Evolutionary conservation across 192 early-diverging fungal species (phyloP).

Genomic region (Backusella australiensis): DNA sequence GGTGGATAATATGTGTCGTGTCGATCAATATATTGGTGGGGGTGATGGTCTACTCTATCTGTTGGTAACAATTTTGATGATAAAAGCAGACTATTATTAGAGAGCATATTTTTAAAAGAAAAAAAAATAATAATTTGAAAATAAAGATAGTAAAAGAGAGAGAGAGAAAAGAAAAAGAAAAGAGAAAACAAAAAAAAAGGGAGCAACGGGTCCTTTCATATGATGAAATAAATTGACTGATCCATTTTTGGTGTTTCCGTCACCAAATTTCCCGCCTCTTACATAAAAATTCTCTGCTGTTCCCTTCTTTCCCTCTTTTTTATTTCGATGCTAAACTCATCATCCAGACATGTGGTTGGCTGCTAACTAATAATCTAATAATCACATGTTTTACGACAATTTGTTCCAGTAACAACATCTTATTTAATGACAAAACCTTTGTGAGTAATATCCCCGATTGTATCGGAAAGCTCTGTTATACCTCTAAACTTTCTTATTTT

Average conservation of each 20-base stretch:
- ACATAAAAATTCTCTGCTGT: conserved; percentile 5
- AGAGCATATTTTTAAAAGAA: not conserved
- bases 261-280: conserved; percentile 12
- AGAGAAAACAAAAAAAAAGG: conserved; percentile 4
- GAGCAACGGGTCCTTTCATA: conserved; percentile 16
- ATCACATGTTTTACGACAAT: not conserved
- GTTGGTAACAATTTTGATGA: conserved; percentile 1
- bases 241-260: conserved; percentile 9
- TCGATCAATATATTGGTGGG: not conserved
- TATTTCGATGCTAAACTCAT: not conserved
- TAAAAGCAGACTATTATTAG: conserved; percentile 13
- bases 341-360: not conserved
- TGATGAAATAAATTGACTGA: conserved; percentile 4
- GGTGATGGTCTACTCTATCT: not conserved
- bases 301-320: conserved; percentile 2
- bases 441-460: not conserved
- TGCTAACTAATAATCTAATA: not conserved
- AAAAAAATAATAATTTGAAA: not conserved
- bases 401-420: not conserved
- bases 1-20: conserved; percentile 13
- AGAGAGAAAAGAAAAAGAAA: not conserved
- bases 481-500: not conserved
- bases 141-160: not conserved
- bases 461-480: not conserved
- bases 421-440: not conserved